These are phyloP conservation scores for Phytopythium delawarense DNA, from an alignment of 352 stramenopile species.

Conservation along the genomic window DNA sequence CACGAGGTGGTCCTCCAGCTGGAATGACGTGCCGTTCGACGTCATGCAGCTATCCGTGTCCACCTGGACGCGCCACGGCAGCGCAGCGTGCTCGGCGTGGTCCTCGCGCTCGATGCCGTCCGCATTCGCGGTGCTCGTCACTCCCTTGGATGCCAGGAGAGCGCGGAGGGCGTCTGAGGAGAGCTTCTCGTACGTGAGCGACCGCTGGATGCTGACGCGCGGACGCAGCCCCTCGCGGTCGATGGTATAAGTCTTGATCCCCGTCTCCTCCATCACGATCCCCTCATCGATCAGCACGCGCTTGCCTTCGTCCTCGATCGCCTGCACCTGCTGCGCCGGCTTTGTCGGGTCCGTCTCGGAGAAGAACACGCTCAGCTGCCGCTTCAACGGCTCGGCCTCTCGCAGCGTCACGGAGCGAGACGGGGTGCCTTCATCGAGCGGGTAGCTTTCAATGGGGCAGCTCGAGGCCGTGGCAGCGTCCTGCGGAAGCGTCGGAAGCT, in stretches of 20 bases:
- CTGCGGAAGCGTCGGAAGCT: constrained; percentile 25
- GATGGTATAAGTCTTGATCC: constrained; percentile 36
- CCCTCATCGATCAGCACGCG: constrained; percentile 42
- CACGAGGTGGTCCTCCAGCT: constrained; percentile 28
- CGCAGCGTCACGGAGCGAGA: constrained; percentile 27
- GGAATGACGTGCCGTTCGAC: constrained; percentile 27
- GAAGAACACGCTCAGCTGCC: constrained; percentile 25
- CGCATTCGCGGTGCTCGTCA: constrained; percentile 14
- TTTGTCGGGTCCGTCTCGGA: constrained; percentile 31
- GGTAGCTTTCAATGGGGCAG: constrained; percentile 32
- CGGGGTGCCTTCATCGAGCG: constrained; percentile 24
- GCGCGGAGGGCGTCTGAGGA: constrained; percentile 6
- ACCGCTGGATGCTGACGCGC: constrained; percentile 28
- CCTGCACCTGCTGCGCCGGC: constrained; percentile 26
- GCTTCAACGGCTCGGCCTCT: constrained; percentile 27
- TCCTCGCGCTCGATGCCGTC: constrained; percentile 19
- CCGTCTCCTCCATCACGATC: constrained; percentile 43
- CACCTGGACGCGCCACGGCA: constrained; percentile 33
- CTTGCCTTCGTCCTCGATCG: constrained; percentile 40
- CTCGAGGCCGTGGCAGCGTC: background rate
- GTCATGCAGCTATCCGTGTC: constrained; percentile 44
- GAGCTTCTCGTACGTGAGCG: constrained; percentile 40
- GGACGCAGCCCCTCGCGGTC: constrained; percentile 28
- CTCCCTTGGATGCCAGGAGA: constrained; percentile 1
- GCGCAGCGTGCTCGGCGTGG: constrained; percentile 21